Percentiles rank a stretch among this genome's conserved stretches.
Conservation (phyloP, 83 land plant species). For the Diphasiastrum complanatum region DNA sequence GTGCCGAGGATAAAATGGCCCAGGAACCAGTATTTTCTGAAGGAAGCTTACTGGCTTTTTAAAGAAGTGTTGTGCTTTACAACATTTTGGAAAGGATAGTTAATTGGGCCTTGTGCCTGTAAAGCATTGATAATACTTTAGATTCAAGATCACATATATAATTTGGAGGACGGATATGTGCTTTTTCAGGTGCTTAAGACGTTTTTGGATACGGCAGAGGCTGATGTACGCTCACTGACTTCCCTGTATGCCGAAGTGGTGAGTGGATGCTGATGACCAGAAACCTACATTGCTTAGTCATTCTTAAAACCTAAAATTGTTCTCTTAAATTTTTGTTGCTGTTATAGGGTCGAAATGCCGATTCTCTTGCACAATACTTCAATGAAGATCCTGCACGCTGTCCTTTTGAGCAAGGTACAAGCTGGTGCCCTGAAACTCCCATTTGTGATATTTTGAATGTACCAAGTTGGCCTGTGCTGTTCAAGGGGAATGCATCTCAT, state of each 20-base stretch:
- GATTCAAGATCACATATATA: background rate
- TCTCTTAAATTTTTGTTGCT: background rate
- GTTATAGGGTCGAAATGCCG: constrained; percentile 79
- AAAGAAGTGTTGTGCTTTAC: too few species aligned
- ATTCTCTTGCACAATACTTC: constrained; percentile 79
- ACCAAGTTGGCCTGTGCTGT: background rate
- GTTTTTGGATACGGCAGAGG: constrained; percentile 63
- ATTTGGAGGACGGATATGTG: constrained; percentile 1
- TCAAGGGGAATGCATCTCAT: background rate
- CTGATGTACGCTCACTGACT: constrained; percentile 66
- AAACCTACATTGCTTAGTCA: background rate
- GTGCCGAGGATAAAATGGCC: too few species aligned
- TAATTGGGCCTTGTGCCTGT: too few species aligned
- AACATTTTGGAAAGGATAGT: too few species aligned
- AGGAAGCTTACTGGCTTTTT: too few species aligned
- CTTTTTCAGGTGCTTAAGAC: constrained; percentile 58
- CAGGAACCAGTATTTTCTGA: too few species aligned
- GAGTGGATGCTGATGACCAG: constrained; percentile 9
- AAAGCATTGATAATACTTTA: too few species aligned
- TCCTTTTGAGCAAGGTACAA: constrained; percentile 89
- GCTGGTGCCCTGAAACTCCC: constrained; percentile 1
- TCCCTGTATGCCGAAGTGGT: constrained; percentile 83
- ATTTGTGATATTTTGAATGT: background rate
- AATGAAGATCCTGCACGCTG: constrained; percentile 93
- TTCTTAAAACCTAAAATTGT: constrained; percentile 1